Base-by-base conservation (phyloP, 2,329 filamentous ascomycete genomes). In the Penicillium sp. region DNA sequence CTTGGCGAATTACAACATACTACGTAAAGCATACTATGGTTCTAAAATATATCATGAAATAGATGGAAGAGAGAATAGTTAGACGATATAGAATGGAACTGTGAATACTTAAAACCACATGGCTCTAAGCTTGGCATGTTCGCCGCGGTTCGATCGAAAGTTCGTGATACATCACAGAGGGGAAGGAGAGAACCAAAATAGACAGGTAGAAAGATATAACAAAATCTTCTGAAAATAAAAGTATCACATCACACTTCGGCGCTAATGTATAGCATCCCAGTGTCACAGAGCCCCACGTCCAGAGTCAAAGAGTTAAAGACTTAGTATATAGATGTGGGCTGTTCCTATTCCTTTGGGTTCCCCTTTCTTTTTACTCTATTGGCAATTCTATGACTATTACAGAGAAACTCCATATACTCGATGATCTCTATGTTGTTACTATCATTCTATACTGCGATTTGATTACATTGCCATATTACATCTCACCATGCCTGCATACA, bases 81-180 rank as follows among this genome's bases (percentile, higher is more conserved):
- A n/a, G n/a, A n/a, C n/a, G n/a, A n/a, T n/a, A n/a, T n/a, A n/a
- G n/a, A n/a, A n/a, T n/a, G n/a, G n/a, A n/a, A n/a, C n/a, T n/a
- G n/a, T n/a, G n/a, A n/a, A n/a, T n/a, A n/a, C n/a, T n/a, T n/a
- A n/a, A n/a, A n/a, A n/a, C n/a, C n/a, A n/a, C n/a, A n/a, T n/a
- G n/a, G 38, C 16, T 44, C 42, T 41, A 13, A n/a, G 47, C 42
- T 49, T 35, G 35, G 38, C 19, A 40, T 35, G 29, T 47, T 52
- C 45, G 39, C 38, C 47, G 38, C 35, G 35, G 45, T 38, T 9
- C 4, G 38, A 55, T 55, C 52, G 51, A 55, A 35, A 18, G 62
- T 63, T 65, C 62, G 27, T 55, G 61, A 63, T 51, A 51, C 36
- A 51, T 64, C 62, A 63, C 41, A 56, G n/a, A 40, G 27, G 26